phyloP scores from a whole-genome alignment of 1,284 basidiomycete genomes.

The Volvariella surrecta region DNA sequence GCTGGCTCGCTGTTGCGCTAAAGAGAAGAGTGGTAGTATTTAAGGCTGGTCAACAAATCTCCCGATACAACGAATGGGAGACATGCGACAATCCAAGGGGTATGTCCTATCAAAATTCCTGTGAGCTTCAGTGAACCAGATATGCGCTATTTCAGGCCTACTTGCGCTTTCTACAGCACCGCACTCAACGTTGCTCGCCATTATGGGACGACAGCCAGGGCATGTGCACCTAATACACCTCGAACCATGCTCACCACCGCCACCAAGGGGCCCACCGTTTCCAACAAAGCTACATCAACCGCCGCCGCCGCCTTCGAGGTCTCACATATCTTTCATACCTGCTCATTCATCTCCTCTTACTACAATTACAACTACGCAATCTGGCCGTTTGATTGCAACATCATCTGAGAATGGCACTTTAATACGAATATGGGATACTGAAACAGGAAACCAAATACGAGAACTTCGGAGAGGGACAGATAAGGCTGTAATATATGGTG shows the following conservation, averaged over 20 bases:
- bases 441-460: slow-evolving; percentile 65
- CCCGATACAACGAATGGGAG: slow-evolving; percentile 76
- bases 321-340: slow-evolving; percentile 65
- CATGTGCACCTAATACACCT: slow-evolving; percentile 89
- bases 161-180: slow-evolving; percentile 74
- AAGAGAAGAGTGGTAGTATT: slow-evolving; percentile 76
- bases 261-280: slow-evolving; percentile 35
- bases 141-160: slow-evolving; percentile 47
- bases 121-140: not conserved
- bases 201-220: slow-evolving; percentile 83
- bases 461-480: slow-evolving; percentile 88
- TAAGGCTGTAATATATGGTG: slow-evolving; percentile 87
- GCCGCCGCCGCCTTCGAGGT: slow-evolving; percentile 35
- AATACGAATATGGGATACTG: slow-evolving; percentile 82
- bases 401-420: slow-evolving; percentile 83
- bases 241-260: slow-evolving; percentile 63
- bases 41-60: slow-evolving; percentile 53
- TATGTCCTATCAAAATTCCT: slow-evolving; percentile 27
- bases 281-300: slow-evolving; percentile 11
- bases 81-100: slow-evolving; percentile 86
- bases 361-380: slow-evolving; percentile 69
- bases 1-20: slow-evolving; percentile 80
- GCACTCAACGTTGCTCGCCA: slow-evolving; percentile 74
- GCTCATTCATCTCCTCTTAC: slow-evolving; percentile 80
- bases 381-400: slow-evolving; percentile 78